phyloP scores from a whole-genome alignment of 2,329 filamentous ascomycete genomes.

The Lachnellula hyalina region DNA sequence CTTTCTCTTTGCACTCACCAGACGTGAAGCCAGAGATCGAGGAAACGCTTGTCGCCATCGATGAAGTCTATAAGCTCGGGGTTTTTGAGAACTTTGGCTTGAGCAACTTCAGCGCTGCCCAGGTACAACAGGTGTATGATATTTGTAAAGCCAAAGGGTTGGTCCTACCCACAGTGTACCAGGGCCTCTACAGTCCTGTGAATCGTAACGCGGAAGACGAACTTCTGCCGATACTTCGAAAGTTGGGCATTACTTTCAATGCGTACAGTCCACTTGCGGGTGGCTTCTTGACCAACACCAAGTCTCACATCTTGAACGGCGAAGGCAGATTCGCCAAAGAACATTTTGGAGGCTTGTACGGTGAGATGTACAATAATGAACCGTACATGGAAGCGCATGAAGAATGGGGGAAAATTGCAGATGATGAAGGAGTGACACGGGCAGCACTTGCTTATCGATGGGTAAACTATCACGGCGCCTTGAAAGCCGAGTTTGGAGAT shows the following conservation, averaged over 20 bases:
- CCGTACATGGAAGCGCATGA: slow-evolving; percentile 22
- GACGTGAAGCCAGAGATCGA: slow-evolving; percentile 63
- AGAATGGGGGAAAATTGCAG: slow-evolving; percentile 27
- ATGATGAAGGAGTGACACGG: slow-evolving; percentile 28
- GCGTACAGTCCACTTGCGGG: slow-evolving; percentile 60
- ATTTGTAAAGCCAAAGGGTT: slow-evolving; percentile 27
- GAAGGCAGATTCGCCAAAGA: slow-evolving; percentile 24
- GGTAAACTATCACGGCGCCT: slow-evolving; percentile 29
- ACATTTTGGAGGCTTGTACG: slow-evolving; percentile 12
- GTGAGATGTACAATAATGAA: slow-evolving; percentile 23
- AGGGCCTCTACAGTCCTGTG: slow-evolving; percentile 31
- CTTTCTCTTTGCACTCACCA: slow-evolving; percentile 68
- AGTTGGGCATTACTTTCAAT: slow-evolving; percentile 34
- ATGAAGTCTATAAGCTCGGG: slow-evolving; percentile 72
- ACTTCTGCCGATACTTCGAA: slow-evolving; percentile 49
- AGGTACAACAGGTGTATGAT: slow-evolving; percentile 29
- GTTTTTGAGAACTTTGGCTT: slow-evolving; percentile 60
- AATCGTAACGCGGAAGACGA: slow-evolving; percentile 53
- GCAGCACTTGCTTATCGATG: slow-evolving; percentile 35
- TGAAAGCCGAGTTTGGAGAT: slow-evolving; percentile 28
- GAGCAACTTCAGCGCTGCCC: slow-evolving; percentile 29
- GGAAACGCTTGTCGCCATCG: slow-evolving; percentile 68
- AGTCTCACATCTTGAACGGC: slow-evolving; percentile 5
- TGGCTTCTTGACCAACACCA: slow-evolving; percentile 48
- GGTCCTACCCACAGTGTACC: slow-evolving; percentile 31